Evolutionary conservation across 768 basidiomycete genomes (phyloP), one percentile per base, ranked within the genome.

Genomic region (Russula abietina): DNA sequence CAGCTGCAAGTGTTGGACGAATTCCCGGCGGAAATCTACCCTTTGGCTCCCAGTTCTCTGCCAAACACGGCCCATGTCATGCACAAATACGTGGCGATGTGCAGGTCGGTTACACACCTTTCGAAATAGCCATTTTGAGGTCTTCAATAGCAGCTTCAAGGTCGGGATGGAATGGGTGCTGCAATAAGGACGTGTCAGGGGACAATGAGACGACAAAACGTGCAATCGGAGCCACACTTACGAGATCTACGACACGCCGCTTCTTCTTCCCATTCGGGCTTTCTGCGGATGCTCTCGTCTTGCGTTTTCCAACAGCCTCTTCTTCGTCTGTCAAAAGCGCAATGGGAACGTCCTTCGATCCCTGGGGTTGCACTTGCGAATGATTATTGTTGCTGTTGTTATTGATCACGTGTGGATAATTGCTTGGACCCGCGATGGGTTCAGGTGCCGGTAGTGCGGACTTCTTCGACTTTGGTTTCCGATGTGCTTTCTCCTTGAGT

Each of bases 11-110:
- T 6, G 83, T 65, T 0, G 89, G 89, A 65, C 91, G 92, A 67
- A 99, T 75, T 6, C 73, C 69, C 0, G 86, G 85, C 9, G 96
- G 96, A 77, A 99, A 99, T 71, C 93, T 95, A 69, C 88, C 88
- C 76, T 92, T 94, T 62, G 81, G 76, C 45, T 82, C 81, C 87
- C 89, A 96, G 43, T 77, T 78, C 72, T 92, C 91, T 91, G 71
- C 38, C 19, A 45, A 26, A 45, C 11, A 10, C 46, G 22, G 22
- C 32, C 4, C 52, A 41, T 59, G 51, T 41, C 22, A 54, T 33
- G 22, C 9, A 4, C 24, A 28, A n/a, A 19, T 16, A 50, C 49
- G 4, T 11, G 19, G 5, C 19, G 8, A 36, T 6, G 11, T 24
- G 55, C 30, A 55, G 38, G 36, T 45, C 28, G 43, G 4, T 12